Conservation (phyloP, 345 rosid genomes). For the Citrus hindsii region DNA sequence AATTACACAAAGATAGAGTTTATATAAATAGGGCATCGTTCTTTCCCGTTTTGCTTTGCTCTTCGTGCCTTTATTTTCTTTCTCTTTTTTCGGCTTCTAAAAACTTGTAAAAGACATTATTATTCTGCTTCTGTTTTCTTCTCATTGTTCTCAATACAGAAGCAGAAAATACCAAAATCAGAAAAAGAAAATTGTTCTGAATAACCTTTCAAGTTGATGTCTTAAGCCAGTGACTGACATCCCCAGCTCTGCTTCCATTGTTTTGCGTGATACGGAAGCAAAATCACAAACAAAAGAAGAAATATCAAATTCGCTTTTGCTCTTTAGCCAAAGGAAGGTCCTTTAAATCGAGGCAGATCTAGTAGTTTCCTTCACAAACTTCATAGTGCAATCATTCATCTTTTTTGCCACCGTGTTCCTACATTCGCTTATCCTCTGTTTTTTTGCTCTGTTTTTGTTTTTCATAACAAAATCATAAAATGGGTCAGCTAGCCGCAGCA, state of each 20-base stretch:
- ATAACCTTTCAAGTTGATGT: too few species aligned
- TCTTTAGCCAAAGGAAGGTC: slow-evolving; percentile 14
- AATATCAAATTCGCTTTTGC: slow-evolving; percentile 20
- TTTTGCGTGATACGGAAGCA: slow-evolving; percentile 40
- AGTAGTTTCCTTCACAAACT: slow-evolving; percentile 18
- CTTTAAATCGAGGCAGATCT: slow-evolving; percentile 27
- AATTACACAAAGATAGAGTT: slow-evolving; percentile 3
- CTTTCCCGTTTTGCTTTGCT: slow-evolving; percentile 23
- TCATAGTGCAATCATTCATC: not conserved
- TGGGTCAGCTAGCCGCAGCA: slow-evolving; percentile 39
- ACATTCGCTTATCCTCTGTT: slow-evolving; percentile 13
- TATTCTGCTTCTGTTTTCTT: slow-evolving; percentile 33
- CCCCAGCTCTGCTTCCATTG: slow-evolving; percentile 27
- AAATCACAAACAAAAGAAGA: slow-evolving; percentile 9
- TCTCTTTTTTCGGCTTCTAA: slow-evolving; percentile 15
- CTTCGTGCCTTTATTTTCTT: slow-evolving; percentile 11
- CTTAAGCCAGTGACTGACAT: slow-evolving; percentile 24
- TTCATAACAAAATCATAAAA: slow-evolving; percentile 11
- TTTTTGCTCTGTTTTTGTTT: slow-evolving; percentile 5
- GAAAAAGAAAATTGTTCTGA: not conserved
- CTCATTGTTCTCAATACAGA: slow-evolving; percentile 19
- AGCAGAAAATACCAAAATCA: not conserved
- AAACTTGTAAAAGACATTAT: not conserved
- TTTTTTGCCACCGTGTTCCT: not conserved
- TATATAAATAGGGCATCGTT: slow-evolving; percentile 31